Evolutionary conservation across 2,329 filamentous ascomycete genomes (phyloP).

Genomic region (Coniochaeta ligniaria): DNA sequence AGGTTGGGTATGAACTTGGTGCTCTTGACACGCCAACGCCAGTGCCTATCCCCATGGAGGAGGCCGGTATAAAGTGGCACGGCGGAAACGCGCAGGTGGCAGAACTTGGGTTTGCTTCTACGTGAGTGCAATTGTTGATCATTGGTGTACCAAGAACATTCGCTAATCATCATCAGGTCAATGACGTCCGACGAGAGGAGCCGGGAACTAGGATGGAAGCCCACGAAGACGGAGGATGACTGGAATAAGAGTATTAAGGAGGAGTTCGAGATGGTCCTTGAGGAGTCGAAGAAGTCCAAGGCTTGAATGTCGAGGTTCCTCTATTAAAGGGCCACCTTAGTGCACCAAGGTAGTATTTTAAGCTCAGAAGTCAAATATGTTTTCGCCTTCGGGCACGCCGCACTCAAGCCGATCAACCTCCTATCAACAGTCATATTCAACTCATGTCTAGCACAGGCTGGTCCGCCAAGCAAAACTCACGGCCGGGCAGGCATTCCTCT

Average conservation of each 20-base stretch:
- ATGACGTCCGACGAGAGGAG: conserved; percentile 15
- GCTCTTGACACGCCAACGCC: conserved; percentile 20
- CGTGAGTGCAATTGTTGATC: not conserved
- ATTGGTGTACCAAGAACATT: not conserved
- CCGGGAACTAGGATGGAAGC: conserved; percentile 22
- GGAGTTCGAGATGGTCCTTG: conserved; percentile 3
- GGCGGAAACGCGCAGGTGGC: conserved; percentile 14
- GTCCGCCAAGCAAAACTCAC: no score
- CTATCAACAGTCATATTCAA: no score
- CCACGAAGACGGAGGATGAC: conserved; percentile 18
- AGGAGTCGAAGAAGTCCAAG: not conserved
- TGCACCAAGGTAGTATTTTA: no score
- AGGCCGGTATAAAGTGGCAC: conserved; percentile 16
- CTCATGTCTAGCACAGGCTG: no score
- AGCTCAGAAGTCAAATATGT: no score
- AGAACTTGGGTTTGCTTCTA: conserved; percentile 12
- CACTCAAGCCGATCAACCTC: no score
- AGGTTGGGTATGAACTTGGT: conserved; percentile 21
- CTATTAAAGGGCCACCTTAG: not conserved
- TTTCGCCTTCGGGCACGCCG: no score
- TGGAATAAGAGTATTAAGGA: conserved; percentile 15
- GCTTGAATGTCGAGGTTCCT: not conserved
- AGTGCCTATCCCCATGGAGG: conserved; percentile 18
- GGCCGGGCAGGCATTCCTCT: no score
- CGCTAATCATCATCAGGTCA: conserved; percentile 21